Evolutionary conservation across 2,329 filamentous ascomycete species (phyloP).

Genomic region (Nothophaeocryptopus gaeumannii): DNA sequence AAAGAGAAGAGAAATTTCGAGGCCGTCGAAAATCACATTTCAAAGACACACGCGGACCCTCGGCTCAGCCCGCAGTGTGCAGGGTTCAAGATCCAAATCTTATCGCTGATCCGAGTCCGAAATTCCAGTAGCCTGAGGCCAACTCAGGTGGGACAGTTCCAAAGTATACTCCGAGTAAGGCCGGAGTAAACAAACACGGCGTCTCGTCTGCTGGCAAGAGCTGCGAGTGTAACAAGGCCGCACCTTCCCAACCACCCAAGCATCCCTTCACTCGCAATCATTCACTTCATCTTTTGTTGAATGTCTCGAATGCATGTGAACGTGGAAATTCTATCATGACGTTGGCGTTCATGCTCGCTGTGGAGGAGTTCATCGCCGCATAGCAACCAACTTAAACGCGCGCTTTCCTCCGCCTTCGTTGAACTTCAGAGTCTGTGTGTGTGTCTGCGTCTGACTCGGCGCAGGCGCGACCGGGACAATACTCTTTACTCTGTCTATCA

Average conservation of each 20-base stretch:
- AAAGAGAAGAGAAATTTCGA: constrained; percentile 34
- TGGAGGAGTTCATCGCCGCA: not conserved
- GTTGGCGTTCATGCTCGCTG: not conserved
- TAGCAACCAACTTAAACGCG: constrained; percentile 17
- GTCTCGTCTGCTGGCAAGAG: constrained; percentile 4
- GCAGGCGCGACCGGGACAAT: constrained; percentile 6
- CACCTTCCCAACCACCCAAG: constrained; percentile 3
- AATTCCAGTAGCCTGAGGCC: too few species aligned
- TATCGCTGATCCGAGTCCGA: too few species aligned
- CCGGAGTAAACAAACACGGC: constrained; percentile 9
- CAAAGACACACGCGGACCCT: too few species aligned
- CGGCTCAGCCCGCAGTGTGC: too few species aligned
- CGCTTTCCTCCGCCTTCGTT: not conserved
- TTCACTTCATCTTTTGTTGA: constrained; percentile 1
- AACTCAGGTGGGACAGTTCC: not conserved
- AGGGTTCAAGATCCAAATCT: too few species aligned
- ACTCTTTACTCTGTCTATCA: constrained; percentile 4
- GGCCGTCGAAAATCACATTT: too few species aligned
- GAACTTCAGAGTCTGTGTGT: too few species aligned
- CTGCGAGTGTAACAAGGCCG: constrained; percentile 14
- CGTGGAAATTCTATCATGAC: constrained; percentile 7
- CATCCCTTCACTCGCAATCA: not conserved
- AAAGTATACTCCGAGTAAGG: constrained; percentile 5
- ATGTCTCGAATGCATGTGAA: constrained; percentile 2
- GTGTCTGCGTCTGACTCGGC: constrained; percentile 5